These are phyloP conservation scores for Casaregolazyma suthepensis DNA, from an alignment of 1,139 yeast genomes.

Conservation along the genomic window DNA sequence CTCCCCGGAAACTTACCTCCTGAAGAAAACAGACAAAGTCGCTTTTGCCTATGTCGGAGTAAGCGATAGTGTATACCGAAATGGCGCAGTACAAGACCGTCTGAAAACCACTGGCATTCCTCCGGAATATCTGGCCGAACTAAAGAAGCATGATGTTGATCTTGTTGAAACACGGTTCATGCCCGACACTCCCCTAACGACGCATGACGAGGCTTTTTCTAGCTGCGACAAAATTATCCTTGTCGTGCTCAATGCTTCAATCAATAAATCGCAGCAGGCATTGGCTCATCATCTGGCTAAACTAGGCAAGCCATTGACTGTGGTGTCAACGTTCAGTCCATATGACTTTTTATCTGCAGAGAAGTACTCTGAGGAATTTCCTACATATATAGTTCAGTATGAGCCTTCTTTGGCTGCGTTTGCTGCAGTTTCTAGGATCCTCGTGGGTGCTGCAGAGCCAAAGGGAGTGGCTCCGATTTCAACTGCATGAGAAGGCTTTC, in stretches of 20 bases:
- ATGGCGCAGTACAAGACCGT: conserved; percentile 15
- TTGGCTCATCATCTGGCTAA: conserved; percentile 13
- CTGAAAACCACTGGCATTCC: conserved; percentile 13
- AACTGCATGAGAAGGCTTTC: neutral
- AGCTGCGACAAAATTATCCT: conserved; percentile 14
- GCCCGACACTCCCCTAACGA: conserved; percentile 13
- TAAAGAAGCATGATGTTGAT: conserved; percentile 8
- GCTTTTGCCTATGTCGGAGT: conserved; percentile 15
- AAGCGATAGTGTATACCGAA: conserved; percentile 9
- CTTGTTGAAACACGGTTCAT: conserved; percentile 12
- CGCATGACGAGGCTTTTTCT: conserved; percentile 11
- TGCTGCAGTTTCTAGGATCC: conserved; percentile 39
- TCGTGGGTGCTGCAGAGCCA: conserved; percentile 42
- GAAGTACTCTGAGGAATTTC: conserved; percentile 28
- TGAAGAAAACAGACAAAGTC: conserved; percentile 14
- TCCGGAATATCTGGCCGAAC: conserved; percentile 10
- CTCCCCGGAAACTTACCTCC: conserved; percentile 3
- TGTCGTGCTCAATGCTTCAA: conserved; percentile 15
- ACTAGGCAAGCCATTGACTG: conserved; percentile 43
- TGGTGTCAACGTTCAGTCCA: conserved; percentile 53
- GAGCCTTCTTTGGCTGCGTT: conserved; percentile 48
- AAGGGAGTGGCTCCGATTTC: conserved; percentile 11
- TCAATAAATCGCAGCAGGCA: conserved; percentile 12
- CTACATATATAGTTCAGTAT: conserved; percentile 51
- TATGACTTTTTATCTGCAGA: conserved; percentile 49